These are phyloP conservation scores for Colletotrichum spaethianum DNA, from an alignment of 2,329 filamentous ascomycete genomes.

Conservation along the genomic window DNA sequence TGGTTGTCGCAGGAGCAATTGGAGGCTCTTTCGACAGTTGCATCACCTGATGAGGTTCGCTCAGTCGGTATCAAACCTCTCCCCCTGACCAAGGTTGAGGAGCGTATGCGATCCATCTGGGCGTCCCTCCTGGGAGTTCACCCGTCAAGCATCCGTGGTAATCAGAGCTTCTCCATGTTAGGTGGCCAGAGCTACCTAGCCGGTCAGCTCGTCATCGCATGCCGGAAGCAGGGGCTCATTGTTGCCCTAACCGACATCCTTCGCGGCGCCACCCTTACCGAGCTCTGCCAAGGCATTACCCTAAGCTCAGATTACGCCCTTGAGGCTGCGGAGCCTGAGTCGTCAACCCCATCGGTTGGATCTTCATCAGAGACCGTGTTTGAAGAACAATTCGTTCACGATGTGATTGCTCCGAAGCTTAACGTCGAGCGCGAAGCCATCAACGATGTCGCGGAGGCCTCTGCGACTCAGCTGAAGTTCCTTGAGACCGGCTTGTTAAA, in stretches of 20 bases:
- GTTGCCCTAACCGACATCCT: constrained; percentile 61
- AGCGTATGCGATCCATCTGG: constrained; percentile 64
- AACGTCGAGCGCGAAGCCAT: constrained; percentile 59
- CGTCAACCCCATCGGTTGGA: background rate
- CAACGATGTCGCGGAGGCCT: constrained; percentile 64
- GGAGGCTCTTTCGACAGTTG: constrained; percentile 55
- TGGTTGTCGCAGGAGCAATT: constrained; percentile 60
- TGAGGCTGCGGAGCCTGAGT: constrained; percentile 13
- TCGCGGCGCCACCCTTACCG: constrained; percentile 56
- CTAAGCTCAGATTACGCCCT: constrained; percentile 35
- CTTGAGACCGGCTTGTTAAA: constrained; percentile 64
- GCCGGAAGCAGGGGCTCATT: constrained; percentile 58
- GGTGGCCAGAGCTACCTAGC: constrained; percentile 64
- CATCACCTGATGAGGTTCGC: constrained; percentile 54
- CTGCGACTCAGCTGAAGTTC: constrained; percentile 61
- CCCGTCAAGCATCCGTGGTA: constrained; percentile 56
- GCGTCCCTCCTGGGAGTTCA: constrained; percentile 58
- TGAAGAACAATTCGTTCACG: constrained; percentile 56
- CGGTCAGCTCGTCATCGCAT: constrained; percentile 59
- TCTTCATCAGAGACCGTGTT: constrained; percentile 35
- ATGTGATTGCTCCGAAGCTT: constrained; percentile 59
- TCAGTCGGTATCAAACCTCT: constrained; percentile 59
- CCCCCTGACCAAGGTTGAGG: constrained; percentile 63
- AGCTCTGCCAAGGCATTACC: constrained; percentile 58
- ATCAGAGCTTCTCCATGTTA: constrained; percentile 61